These are phyloP conservation scores for Umbelopsis sp. DNA, from an alignment of 192 early-diverging fungal genomes.

Conservation along the genomic window DNA sequence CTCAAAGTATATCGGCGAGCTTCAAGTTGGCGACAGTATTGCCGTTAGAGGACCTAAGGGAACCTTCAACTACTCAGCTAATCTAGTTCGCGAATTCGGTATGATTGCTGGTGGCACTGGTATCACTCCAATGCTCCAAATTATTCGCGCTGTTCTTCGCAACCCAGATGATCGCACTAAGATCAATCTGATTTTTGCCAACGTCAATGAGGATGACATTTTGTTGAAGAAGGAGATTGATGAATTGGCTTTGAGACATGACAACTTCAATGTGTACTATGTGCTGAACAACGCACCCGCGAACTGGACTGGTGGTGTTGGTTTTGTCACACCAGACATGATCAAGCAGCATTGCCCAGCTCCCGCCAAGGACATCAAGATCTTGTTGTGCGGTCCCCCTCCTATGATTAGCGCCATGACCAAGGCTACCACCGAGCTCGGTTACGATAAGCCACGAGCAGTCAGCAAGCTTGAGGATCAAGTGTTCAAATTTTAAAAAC, in stretches of 20 bases:
- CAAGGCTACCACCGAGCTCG: slow-evolving; percentile 67
- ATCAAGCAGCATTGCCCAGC: slow-evolving; percentile 71
- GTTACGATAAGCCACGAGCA: slow-evolving; percentile 75
- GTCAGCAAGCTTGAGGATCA: slow-evolving; percentile 85
- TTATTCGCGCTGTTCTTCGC: slow-evolving; percentile 82
- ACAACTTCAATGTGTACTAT: slow-evolving; percentile 81
- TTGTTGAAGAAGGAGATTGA: slow-evolving; percentile 85
- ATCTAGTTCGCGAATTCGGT: slow-evolving; percentile 76
- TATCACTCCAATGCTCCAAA: slow-evolving; percentile 96
- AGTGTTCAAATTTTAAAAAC: slow-evolving; percentile 91
- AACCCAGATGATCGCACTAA: slow-evolving; percentile 89
- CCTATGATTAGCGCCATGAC: slow-evolving; percentile 90
- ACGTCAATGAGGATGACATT: slow-evolving; percentile 89
- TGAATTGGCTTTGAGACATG: slow-evolving; percentile 66
- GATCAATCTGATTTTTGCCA: slow-evolving; percentile 90
- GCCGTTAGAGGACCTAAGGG: slow-evolving; percentile 90
- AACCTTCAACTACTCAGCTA: slow-evolving; percentile 82
- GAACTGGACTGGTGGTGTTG: slow-evolving; percentile 81
- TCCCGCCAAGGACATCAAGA: slow-evolving; percentile 80
- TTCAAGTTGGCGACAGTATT: slow-evolving; percentile 76
- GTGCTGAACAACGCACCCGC: slow-evolving; percentile 80
- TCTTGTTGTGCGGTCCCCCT: slow-evolving; percentile 89
- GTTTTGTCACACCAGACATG: slow-evolving; percentile 87
- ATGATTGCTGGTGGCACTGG: slow-evolving; percentile 97
- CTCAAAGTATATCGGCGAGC: slow-evolving; percentile 70